These are phyloP conservation scores for Penicillium sp. DNA, from an alignment of 2,329 filamentous ascomycete genomes.

Conservation along the genomic window DNA sequence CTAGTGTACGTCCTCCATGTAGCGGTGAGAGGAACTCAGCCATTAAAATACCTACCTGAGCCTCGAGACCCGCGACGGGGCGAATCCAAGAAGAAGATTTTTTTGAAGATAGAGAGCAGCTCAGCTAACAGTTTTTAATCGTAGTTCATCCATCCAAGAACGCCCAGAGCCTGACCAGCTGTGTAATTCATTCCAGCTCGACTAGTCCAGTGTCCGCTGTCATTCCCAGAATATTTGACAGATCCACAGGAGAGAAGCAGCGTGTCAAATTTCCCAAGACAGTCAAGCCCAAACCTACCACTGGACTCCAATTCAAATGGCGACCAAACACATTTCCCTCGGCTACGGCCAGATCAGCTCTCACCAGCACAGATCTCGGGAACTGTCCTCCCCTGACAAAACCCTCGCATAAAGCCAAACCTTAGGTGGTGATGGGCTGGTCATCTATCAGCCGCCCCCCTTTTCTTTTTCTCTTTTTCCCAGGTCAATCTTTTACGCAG, in stretches of 20 bases:
- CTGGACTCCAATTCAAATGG: background rate
- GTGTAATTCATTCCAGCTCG: background rate
- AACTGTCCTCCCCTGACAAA: background rate
- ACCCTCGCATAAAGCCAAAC: background rate
- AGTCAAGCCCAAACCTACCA: background rate
- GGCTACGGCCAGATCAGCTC: background rate
- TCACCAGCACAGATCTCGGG: background rate
- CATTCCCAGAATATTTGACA: background rate
- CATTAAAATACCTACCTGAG: no score
- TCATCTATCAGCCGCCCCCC: background rate
- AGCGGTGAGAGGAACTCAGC: background rate
- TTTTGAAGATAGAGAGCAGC: background rate
- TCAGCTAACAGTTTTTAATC: background rate
- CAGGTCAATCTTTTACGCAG: background rate
- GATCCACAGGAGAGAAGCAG: background rate
- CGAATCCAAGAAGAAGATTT: background rate
- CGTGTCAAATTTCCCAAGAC: background rate
- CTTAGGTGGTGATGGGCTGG: background rate
- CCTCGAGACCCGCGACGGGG: background rate
- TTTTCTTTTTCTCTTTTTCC: background rate
- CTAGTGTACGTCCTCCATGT: slow-evolving; percentile 36
- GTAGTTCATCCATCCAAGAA: background rate
- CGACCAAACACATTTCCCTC: background rate
- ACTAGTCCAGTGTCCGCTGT: background rate
- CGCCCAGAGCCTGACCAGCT: background rate